Base-by-base conservation (phyloP, 805 yeast genomes). In the Saccharomyces paradoxus region DNA sequence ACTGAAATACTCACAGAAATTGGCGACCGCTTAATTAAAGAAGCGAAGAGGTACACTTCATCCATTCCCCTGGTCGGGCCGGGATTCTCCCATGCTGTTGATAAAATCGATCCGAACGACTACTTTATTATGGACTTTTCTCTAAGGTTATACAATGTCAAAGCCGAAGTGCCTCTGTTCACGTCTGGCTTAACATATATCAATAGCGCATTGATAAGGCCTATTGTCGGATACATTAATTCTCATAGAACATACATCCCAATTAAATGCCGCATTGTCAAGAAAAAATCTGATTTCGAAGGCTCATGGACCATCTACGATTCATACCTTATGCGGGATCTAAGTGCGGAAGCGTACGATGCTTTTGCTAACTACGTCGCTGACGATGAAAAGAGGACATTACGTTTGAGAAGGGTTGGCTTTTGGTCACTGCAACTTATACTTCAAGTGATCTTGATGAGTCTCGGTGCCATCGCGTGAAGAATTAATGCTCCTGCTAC, bases 241-340 rank as follows among this genome's bases (percentile, higher is more conserved):
- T 86, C 94, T 41, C 80, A 87, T 56, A 87, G 88, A 64, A 89
- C 98, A 0, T 87, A 85, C 64, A 91, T 94, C 56, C 97, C 96
- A 48, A 83, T 92, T 55, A 78, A 83, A 57, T 89, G 96, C 65
- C 81, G 89, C 3, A 83, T 94, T 8, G 85, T 86, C 32, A 94
- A 94, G 66, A 79, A 81, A 48, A 71, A 90, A 24, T 74, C 77
- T 28, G 99, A 94, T 65, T 94, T 94, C 68, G 90, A 88, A 63
- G 99, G 99, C 0, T 82, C 96, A 7, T 94, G 99, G 99, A 92
- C 99, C 1, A 77, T 89, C 2, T 94, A 90, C 69, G 99, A 94
- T 67, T 86, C 94, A 28, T 75, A 86, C 52, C 74, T 94, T 56
- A 89, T 92, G 96, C 94, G 87, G 65, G 97, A 92, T 65, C 77